Percentiles rank a stretch among this genome's conserved stretches.
Evolutionary conservation across 495 filamentous ascomycete species (phyloP).

Genomic region (Penicillium nucicola): DNA sequence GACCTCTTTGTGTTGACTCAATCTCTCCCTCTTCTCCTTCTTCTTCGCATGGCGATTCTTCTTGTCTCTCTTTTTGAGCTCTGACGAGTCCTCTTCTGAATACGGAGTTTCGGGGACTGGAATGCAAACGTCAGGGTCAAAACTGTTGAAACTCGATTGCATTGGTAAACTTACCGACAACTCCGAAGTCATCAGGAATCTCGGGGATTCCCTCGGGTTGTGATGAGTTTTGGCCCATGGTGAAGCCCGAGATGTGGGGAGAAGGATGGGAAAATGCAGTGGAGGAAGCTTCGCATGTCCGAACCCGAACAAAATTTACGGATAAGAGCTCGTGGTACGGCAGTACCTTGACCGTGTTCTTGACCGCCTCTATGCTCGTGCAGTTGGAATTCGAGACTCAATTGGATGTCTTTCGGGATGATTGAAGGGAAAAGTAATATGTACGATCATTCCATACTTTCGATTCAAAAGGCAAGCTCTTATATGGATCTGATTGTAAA

Average conservation of each 20-base stretch:
- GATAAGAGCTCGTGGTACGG: not conserved
- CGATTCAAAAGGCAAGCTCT: too few relatives aligned
- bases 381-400: too few relatives aligned
- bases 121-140: not conserved
- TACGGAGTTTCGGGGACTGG: slow-evolving; percentile 9
- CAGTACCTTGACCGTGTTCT: too few relatives aligned
- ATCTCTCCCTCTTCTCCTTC: not conserved
- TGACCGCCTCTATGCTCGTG: slow-evolving; percentile 6
- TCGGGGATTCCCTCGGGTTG: not conserved
- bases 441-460: too few relatives aligned
- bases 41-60: slow-evolving; percentile 5
- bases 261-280: not conserved
- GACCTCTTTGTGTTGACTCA: too few relatives aligned
- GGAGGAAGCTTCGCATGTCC: not conserved
- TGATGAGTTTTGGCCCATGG: slow-evolving; percentile 1
- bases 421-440: too few relatives aligned
- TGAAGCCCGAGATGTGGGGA: not conserved
- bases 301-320: slow-evolving; percentile 9
- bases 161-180: not conserved
- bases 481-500: too few relatives aligned
- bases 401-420: too few relatives aligned
- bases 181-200: not conserved
- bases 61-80: slow-evolving; percentile 10
- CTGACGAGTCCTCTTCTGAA: not conserved
- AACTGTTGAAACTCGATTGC: not conserved